These are phyloP conservation scores for Arthromyces matolae DNA, from an alignment of 768 basidiomycete species.

Conservation along the genomic window DNA sequence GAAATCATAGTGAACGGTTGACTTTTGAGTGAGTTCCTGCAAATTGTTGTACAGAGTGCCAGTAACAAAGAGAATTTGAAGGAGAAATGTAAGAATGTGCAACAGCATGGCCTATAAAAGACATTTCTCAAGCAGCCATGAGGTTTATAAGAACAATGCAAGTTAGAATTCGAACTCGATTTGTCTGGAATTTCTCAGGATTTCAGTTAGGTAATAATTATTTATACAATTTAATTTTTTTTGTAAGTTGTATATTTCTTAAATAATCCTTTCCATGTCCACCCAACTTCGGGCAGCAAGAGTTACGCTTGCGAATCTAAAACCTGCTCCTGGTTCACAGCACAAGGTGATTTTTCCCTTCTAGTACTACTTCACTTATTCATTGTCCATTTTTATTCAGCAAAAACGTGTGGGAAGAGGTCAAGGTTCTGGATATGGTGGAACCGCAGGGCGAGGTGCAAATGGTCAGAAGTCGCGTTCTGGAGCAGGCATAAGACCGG, in stretches of 20 bases:
- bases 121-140: neutral
- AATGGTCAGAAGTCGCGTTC: constrained; percentile 95
- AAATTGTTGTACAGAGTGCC: constrained; percentile 7
- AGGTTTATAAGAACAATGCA: neutral
- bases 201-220: too few species aligned
- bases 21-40: constrained; percentile 5
- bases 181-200: neutral
- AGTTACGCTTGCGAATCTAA: constrained; percentile 67
- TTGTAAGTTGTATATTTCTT: constrained; percentile 8
- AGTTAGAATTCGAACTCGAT: neutral
- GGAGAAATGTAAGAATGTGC: neutral
- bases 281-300: constrained; percentile 35
- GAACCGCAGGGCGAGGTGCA: constrained; percentile 89
- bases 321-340: constrained; percentile 65
- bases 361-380: constrained; percentile 3
- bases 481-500: constrained; percentile 76
- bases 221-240: too few species aligned
- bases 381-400: constrained; percentile 35
- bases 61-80: neutral
- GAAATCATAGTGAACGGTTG: constrained; percentile 10
- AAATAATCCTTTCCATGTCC: constrained; percentile 28
- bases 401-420: constrained; percentile 95
- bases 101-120: neutral
- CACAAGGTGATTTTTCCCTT: constrained; percentile 46
- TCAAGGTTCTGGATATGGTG: constrained; percentile 86